Base-by-base conservation (phyloP, 2,329 filamentous ascomycete species). In the Aciculosporium take region DNA sequence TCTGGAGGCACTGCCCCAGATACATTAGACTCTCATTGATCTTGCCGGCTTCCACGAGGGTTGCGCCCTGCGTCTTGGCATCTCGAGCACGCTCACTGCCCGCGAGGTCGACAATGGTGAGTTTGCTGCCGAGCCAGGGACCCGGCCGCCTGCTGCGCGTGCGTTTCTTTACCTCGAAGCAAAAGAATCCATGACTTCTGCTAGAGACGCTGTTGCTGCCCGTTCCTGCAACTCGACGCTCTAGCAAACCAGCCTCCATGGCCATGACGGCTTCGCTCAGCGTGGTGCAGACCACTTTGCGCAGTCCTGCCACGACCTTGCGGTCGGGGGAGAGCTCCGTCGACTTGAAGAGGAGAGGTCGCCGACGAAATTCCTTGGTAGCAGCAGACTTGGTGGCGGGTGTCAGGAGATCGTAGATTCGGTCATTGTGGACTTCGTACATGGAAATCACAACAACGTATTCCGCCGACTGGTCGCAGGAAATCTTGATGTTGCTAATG, bases 21-120 rank as follows among this genome's bases (percentile, higher is more conserved):
- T 95, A 96, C 91, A 98, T 98, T 56, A 98, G 66, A 55, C 85
- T 94, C 61, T 95, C 88, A 55, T 98, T 98, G 58, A 98, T 98
- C 64, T 96, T 96, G 40, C 91, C 91, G 28, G 89, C 91, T 64
- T 98, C 91, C 0, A 84, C 89, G 12, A 98, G 72, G 0, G 89
- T 95, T 4, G 86, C 80, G 10, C 91, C 91, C 0, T 87, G 84
- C 0, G 91, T 96, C 68, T 95, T 95, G 21, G 91, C 88, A 48
- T 91, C 87, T 45, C 88, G 75, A 13, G 89, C 89, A 45, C 91
- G 79, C 62, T 98, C 91, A 46, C 91, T 96, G 12, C 88, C 89
- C 15, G 89, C 89, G 39, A 96, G 67, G 58, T 96, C 89, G 35
- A 94, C 89, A 48, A 96, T 81, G 0, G 86, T 94, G 24, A 96